Base-by-base conservation (phyloP, 179 eudicot genomes). In the Carnegiea gigantea region DNA sequence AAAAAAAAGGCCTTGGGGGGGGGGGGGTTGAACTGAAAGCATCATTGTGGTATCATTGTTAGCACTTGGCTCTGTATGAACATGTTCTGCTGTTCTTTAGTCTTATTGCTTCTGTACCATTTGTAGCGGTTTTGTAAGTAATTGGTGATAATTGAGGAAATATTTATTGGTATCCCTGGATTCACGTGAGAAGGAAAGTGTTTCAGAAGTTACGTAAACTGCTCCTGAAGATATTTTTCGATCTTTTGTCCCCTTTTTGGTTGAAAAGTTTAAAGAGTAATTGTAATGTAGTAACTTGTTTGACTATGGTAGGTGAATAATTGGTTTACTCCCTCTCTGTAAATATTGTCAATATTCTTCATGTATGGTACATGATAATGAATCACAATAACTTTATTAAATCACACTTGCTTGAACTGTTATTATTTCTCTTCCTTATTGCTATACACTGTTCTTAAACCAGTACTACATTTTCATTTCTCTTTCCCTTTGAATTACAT, bases 301-400 rank as follows among this genome's bases (percentile, higher is more conserved):
- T 70, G 46, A 70, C 44, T 36, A 70, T 30, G 40, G 21, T 17
- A 33, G 15, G 38, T 28, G 46, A 46, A 73, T 15, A 57, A 73
- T 46, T 46, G 72, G 72, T 20, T 43, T 18, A 23, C 36, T 15
- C 77, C 77, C 23, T 3, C 11, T 15, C 9, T 73, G 57, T 46
- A 46, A 73, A 20, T 46, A 73, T 46, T 43, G 13, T 59, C 20
- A 13, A 73, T 43, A 73, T 73, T 71, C 76, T 20, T 73, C 73
- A 73, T 73, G 54, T 23, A 73, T 73, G 28, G 33, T 43, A 23
- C 30, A 73, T 73, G 33, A 73, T 73, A 57, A 12, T 73, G 77
- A 12, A 23, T 44, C 77, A 43, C 30, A 73, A 46, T 43, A 73
- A n/a, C 23, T 24, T 44, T 70, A 46, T 36, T 44, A 17, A 44